Evolutionary conservation across 2,329 filamentous ascomycete genomes (phyloP).

Genomic region (Fonsecaea nubica): DNA sequence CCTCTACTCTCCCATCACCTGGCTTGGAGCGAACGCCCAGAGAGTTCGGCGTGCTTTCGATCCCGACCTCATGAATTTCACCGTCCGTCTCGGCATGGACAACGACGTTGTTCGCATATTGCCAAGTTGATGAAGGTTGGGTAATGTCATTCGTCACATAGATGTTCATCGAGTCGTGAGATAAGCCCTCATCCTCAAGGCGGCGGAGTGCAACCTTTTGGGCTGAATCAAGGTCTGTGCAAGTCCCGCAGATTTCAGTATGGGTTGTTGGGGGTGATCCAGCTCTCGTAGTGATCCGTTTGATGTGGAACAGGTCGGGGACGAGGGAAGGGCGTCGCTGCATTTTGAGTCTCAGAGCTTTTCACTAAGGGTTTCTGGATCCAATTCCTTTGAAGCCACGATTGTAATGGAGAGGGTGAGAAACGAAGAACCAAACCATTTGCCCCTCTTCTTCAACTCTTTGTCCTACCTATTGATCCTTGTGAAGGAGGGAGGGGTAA

Average conservation of each 20-base stretch:
- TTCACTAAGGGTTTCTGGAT: background rate
- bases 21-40: slow-evolving; percentile 26
- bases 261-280: slow-evolving; percentile 23
- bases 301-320: slow-evolving; percentile 28
- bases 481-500: background rate
- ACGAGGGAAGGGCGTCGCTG: slow-evolving; percentile 27
- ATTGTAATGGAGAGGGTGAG: background rate
- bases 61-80: slow-evolving; percentile 23
- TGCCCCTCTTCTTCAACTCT: background rate
- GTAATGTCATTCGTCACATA: slow-evolving; percentile 24
- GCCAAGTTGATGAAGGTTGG: slow-evolving; percentile 21
- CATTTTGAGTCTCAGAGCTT: slow-evolving; percentile 10
- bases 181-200: slow-evolving; percentile 27
- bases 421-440: background rate
- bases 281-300: slow-evolving; percentile 24
- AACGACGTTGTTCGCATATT: slow-evolving; percentile 24
- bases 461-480: background rate
- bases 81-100: slow-evolving; percentile 23
- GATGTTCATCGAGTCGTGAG: slow-evolving; percentile 12
- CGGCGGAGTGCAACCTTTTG: slow-evolving; percentile 21
- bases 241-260: slow-evolving; percentile 30
- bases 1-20: slow-evolving; percentile 24
- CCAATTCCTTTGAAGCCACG: background rate
- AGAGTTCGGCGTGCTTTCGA: slow-evolving; percentile 27
- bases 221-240: slow-evolving; percentile 25